Base-by-base conservation (phyloP, 208 protist species). In the Wallacemonas sp. region DNA sequence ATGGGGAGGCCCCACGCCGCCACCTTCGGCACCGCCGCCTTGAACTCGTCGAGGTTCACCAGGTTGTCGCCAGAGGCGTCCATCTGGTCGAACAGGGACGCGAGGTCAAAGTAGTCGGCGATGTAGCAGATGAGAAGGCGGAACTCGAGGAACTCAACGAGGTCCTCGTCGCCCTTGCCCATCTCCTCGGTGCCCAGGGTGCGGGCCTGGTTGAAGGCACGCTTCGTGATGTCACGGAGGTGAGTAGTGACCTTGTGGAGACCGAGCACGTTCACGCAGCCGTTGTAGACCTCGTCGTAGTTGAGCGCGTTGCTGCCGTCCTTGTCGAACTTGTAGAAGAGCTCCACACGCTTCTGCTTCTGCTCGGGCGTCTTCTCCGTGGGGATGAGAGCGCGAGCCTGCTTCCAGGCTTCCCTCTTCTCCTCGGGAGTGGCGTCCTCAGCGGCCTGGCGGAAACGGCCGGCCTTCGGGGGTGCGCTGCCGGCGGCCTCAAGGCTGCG, bases 1-100 rank as follows among this genome's bases (percentile, higher is more conserved):
- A 89, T 84, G 41, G 73, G 64, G 21, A 81, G 46, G 36, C 85
- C 85, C 88, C 85, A 92, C 52, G 72, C 53, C 32, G 48, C 54
- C 10, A 94, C 63, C 69, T 80, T 83, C 4, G 83, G 76, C 3
- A 72, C 66, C 17, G 83, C 85, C n/a, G 63, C 54, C 67, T 73
- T 66, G 68, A 92, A 88, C 73, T 95, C 89, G 30, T 83, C 66
- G 41, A 72, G 46, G 69, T 80, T 74, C 36, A 95, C 66, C 30
- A 89, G 65, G 59, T 71, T 68, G 65, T 93, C 87, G 52, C 86
- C 84, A 27, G 79, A 85, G 34, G 78, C 82, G 70, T 92, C 86
- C 52, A 93, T 86, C 67, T 82, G 68, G 66, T 92, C 86, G 68
- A 95, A 90, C 78, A 95, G 91, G 27, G 89, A 66, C 5, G 76